Evolutionary conservation across 305 asterid species (phyloP).

Genomic region (Fraxinus sp.): DNA sequence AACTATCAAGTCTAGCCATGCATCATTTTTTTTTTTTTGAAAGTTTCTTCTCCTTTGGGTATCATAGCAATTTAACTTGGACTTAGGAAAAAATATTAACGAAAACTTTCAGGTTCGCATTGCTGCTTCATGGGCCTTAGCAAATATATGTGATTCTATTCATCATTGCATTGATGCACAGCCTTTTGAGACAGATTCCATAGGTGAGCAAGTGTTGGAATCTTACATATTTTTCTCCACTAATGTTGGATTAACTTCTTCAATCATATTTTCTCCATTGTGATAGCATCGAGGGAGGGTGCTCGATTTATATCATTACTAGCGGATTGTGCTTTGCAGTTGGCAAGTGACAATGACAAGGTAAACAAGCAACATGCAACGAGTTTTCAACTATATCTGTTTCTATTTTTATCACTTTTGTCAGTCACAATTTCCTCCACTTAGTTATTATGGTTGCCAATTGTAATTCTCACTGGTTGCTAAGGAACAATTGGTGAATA

Average conservation of each 20-base stretch:
- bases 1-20: neutral
- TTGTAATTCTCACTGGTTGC: neutral
- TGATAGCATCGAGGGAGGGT: conserved; percentile 50
- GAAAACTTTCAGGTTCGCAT: conserved; percentile 77
- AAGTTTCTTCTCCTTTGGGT: conserved; percentile 12
- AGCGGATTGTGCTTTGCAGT: conserved; percentile 62
- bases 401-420: neutral
- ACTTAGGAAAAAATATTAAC: conserved; percentile 22
- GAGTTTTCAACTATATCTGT: neutral
- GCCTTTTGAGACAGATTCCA: conserved; percentile 44
- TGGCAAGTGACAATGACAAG: conserved; percentile 90
- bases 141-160: conserved; percentile 84
- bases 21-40: neutral
- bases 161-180: conserved; percentile 55
- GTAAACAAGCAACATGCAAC: conserved; percentile 34
- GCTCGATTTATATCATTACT: conserved; percentile 52
- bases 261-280: conserved; percentile 27
- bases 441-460: neutral
- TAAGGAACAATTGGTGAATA: neutral
- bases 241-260: conserved; percentile 26
- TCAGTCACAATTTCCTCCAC: neutral
- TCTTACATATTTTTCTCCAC: conserved; percentile 26
- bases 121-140: conserved; percentile 96
- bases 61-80: conserved; percentile 16
- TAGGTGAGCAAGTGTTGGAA: conserved; percentile 35